Evolutionary conservation across 306 rosid species (phyloP), one percentile per base, ranked within the genome.

Genomic region (Luffa aegyptiaca): DNA sequence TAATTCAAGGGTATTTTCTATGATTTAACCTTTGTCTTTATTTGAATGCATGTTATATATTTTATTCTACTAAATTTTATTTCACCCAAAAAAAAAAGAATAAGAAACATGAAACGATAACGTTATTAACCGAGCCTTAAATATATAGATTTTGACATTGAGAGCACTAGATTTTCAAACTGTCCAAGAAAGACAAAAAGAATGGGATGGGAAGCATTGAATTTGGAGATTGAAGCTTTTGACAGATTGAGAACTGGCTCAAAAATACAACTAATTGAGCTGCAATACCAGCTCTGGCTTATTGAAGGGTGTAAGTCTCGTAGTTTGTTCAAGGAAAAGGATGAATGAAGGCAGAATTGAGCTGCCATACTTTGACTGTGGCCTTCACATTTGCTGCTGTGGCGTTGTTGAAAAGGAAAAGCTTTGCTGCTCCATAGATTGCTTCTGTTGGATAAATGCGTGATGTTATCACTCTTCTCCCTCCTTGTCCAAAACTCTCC

Each of bases 361-460:
- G 84, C 63, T 86, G 80, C 95, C 97, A 93, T 46, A 90, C 85
- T 81, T 86, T 93, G 51, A 93, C 85, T 3, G 86, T 78, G 79
- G 90, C 98, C 80, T 89, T 93, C 2, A 90, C 85, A 56, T 81
- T 91, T n/a, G 84, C 69, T 74, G 62, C 78, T 0, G 98, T 91
- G 49, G 95, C 97, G 68, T 93, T 93, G 87, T 93, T 93, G 86
- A 93, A 93, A 51, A 93, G 58, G 78, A 91, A 93, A 5, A 93
- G 83, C 71, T 84, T 87, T 4, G 98, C 95, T 41, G 93, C 90
- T 62, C 93, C 93, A 84, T 90, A 91, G 11, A 93, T 90, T 83
- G 97, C 98, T 72, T 88, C 81, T 48, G 98, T 93, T n/a, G 98
- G 98, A 74, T 93, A 93, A 53, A 93, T 76, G 52, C 98, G 81